Conservation (phyloP, 768 basidiomycete species). For the Daedaleopsis nitida region DNA sequence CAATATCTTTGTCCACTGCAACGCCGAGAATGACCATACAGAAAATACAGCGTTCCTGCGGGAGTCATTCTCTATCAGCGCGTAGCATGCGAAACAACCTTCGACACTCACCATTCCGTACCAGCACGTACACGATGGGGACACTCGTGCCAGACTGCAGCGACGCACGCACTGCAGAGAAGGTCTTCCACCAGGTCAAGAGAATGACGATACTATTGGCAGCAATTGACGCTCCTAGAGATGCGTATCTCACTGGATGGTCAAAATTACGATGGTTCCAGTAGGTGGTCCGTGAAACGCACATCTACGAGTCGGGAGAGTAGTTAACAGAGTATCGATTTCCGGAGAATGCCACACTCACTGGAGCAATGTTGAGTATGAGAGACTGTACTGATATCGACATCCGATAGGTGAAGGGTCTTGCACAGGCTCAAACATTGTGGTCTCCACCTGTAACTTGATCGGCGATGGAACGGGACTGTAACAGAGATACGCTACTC, state of each 20-base stretch:
- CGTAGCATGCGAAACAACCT: neutral
- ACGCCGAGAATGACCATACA: neutral
- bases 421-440: neutral
- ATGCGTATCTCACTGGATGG: neutral
- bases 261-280: neutral
- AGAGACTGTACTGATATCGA: neutral
- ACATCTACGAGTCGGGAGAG: neutral
- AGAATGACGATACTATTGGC: neutral
- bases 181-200: neutral
- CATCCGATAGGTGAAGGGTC: neutral
- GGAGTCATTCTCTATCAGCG: neutral
- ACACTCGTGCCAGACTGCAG: neutral
- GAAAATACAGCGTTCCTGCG: neutral
- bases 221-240: neutral
- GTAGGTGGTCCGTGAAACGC: neutral
- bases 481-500: neutral
- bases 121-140: neutral
- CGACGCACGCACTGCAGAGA: neutral
- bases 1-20: neutral
- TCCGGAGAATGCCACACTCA: neutral
- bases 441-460: neutral
- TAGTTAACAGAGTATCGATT: too few species aligned
- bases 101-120: neutral
- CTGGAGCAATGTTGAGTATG: neutral
- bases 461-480: neutral